A percentile compares a stretch with the other conserved stretches of the same genome.
These are phyloP conservation scores for Stephanodiscus minutulus DNA, from an alignment of 108 stramenopile species.

Conservation along the genomic window DNA sequence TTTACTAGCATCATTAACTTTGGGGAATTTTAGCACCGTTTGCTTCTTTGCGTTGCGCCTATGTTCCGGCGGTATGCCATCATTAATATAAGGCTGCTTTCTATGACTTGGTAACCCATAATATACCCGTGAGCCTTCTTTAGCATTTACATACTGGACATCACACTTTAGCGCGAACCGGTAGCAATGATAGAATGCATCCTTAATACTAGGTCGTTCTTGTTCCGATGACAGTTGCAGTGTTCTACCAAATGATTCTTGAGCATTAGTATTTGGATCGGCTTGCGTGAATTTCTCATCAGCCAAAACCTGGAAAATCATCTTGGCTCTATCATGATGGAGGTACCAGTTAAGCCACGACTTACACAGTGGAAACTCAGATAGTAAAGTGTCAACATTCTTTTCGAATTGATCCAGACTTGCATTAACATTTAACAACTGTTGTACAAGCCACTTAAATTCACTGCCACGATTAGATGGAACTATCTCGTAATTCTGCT, in stretches of 20 bases:
- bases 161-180: background rate
- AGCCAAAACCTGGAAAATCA: background rate
- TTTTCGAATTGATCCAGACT: background rate
- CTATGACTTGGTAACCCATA: no score
- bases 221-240: background rate
- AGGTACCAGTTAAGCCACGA: conserved; percentile 13
- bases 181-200: background rate
- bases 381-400: background rate
- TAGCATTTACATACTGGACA: background rate
- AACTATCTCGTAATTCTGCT: background rate
- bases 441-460: background rate
- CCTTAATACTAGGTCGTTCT: background rate
- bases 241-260: background rate
- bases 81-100: no score
- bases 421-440: background rate
- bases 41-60: no score
- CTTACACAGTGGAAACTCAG: background rate
- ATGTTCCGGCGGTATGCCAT: no score
- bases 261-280: background rate
- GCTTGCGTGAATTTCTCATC: background rate
- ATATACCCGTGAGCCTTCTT: no score
- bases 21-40: no score
- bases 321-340: background rate
- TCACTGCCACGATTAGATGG: background rate
- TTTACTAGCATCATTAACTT: no score